These are phyloP conservation scores for Xylariaceae sp. DNA, from an alignment of 2,329 filamentous ascomycete species.

Conservation along the genomic window DNA sequence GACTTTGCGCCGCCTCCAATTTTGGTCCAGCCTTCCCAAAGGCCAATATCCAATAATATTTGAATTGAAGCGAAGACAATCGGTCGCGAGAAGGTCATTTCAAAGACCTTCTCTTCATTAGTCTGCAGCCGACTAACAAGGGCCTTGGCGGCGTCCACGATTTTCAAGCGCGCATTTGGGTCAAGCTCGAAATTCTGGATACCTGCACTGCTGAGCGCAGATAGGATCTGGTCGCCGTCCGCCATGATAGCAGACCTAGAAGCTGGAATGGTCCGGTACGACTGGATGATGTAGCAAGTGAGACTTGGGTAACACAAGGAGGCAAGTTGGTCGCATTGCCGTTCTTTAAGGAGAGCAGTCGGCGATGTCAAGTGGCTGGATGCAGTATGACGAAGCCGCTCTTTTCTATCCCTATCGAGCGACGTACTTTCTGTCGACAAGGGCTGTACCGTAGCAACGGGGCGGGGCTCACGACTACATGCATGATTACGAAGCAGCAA, in stretches of 20 bases:
- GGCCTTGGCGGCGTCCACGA: constrained; percentile 14
- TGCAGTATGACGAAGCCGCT: too few relatives aligned
- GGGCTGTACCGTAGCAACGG: too few relatives aligned
- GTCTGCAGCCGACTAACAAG: constrained; percentile 18
- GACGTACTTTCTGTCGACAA: too few relatives aligned
- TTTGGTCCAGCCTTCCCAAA: constrained; percentile 19
- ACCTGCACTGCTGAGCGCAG: constrained; percentile 1
- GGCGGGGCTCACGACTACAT: too few relatives aligned
- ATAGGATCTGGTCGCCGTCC: neutral
- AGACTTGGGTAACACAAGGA: too few relatives aligned
- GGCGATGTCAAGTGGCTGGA: too few relatives aligned
- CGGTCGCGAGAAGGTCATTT: constrained; percentile 15
- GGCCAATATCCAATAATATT: constrained; percentile 14
- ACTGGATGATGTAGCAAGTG: too few relatives aligned
- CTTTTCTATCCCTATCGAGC: too few relatives aligned
- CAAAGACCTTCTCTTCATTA: constrained; percentile 14
- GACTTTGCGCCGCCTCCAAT: constrained; percentile 12
- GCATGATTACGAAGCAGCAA: too few relatives aligned
- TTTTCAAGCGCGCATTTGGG: constrained; percentile 11
- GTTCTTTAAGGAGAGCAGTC: too few relatives aligned
- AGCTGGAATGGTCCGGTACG: too few relatives aligned
- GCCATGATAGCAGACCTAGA: constrained; percentile 6
- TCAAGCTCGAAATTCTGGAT: constrained; percentile 10
- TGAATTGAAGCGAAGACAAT: constrained; percentile 16
- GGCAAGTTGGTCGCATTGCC: too few relatives aligned